A percentile compares a stretch with the other conserved stretches of the same genome.
Evolutionary conservation across 768 basidiomycete species (phyloP).

Genomic region (Tephrocybe rancida): DNA sequence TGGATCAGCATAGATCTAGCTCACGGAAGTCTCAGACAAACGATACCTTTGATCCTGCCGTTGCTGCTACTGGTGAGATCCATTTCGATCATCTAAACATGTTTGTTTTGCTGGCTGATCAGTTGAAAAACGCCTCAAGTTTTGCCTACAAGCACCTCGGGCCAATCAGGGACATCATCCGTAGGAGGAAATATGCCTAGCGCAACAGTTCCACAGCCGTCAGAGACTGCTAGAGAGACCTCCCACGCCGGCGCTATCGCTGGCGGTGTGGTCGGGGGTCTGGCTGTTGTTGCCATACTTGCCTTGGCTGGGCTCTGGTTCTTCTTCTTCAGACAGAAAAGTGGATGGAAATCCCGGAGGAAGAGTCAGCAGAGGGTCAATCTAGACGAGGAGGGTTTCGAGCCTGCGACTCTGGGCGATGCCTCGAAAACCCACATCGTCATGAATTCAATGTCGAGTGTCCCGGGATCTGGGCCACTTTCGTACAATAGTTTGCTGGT

Average conservation of each 20-base stretch:
- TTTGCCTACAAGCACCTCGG: neutral
- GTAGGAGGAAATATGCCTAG: neutral
- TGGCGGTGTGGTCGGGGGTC: conserved; percentile 59
- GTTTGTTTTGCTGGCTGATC: neutral
- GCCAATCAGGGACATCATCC: neutral
- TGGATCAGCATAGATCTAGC: neutral
- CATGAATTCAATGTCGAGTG: conserved; percentile 13
- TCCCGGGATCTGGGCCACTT: conserved; percentile 1
- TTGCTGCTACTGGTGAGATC: conserved; percentile 13
- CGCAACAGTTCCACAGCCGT: neutral
- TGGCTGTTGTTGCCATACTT: conserved; percentile 44
- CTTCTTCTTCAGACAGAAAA: conserved; percentile 18
- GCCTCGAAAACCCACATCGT: neutral
- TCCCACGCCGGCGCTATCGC: conserved; percentile 59
- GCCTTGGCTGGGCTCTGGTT: conserved; percentile 42
- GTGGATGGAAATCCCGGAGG: conserved; percentile 7
- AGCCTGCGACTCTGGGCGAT: neutral
- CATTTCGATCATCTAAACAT: neutral
- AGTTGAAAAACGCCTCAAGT: neutral
- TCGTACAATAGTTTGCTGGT: conserved; percentile 1
- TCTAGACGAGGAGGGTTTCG: conserved; percentile 16
- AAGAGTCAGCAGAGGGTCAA: conserved; percentile 6
- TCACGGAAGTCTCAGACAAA: conserved; percentile 25
- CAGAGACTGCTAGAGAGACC: neutral
- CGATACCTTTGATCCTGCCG: conserved; percentile 34